Evolutionary conservation across 306 rosid species (phyloP).

Genomic region (Lagenaria siceraria): DNA sequence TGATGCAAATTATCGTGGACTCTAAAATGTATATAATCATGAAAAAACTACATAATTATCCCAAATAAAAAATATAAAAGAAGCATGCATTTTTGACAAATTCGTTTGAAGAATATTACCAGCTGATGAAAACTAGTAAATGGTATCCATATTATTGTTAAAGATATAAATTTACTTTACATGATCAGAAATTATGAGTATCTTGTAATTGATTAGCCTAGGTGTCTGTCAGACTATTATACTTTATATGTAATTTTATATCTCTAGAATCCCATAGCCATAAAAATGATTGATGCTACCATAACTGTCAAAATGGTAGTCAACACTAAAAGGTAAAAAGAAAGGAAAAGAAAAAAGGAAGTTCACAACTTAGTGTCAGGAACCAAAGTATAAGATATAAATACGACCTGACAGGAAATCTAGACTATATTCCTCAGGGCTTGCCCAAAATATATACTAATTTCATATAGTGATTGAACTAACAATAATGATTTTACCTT

Average conservation of each 20-base stretch:
- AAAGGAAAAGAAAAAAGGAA: background rate
- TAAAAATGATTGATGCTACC: background rate
- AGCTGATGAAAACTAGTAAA: background rate
- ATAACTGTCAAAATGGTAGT: background rate
- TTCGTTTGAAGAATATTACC: background rate
- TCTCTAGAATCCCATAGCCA: background rate
- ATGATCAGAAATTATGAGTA: background rate
- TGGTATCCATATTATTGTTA: background rate
- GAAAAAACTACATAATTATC: background rate
- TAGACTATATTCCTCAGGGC: background rate
- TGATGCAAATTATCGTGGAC: background rate
- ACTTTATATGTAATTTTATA: background rate
- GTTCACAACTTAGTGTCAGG: background rate
- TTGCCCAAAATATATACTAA: background rate
- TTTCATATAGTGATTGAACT: conserved; percentile 6
- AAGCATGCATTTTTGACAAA: background rate
- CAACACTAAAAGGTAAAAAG: background rate
- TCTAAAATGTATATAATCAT: background rate
- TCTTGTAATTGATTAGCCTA: background rate
- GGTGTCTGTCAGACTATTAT: background rate
- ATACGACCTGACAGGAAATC: background rate
- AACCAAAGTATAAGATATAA: background rate
- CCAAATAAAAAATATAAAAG: background rate
- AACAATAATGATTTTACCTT: conserved; percentile 39
- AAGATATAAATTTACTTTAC: background rate